These are phyloP conservation scores for Phytopythium helicoides DNA, from an alignment of 352 stramenopile species.

Conservation along the genomic window DNA sequence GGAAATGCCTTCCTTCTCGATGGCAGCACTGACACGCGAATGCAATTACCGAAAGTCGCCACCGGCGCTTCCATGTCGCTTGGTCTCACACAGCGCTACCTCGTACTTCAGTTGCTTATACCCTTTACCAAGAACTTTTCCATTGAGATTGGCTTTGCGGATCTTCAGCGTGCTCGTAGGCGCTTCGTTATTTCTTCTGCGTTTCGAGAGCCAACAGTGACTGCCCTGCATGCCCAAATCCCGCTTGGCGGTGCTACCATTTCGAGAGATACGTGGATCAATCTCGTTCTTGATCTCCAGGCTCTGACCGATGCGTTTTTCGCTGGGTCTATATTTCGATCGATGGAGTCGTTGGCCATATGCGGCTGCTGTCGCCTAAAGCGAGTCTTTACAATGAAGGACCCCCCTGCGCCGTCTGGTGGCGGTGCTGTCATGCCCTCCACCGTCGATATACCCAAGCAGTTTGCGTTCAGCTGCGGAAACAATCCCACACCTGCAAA, in stretches of 20 bases:
- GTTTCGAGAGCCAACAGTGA: conserved; percentile 66
- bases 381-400: conserved; percentile 86
- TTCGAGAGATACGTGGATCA: conserved; percentile 72
- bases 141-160: conserved; percentile 75
- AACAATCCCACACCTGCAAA: conserved; percentile 19
- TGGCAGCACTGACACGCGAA: conserved; percentile 70
- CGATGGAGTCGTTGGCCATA: conserved; percentile 76
- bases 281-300: conserved; percentile 74
- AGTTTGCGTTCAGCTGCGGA: conserved; percentile 48
- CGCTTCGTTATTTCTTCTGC: conserved; percentile 77
- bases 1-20: conserved; percentile 79
- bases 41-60: conserved; percentile 73
- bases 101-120: conserved; percentile 65
- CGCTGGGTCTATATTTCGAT: conserved; percentile 47
- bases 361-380: conserved; percentile 73
- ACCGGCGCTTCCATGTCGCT: conserved; percentile 21
- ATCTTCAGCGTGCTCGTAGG: conserved; percentile 69
- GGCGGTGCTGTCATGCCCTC: conserved; percentile 13
- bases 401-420: conserved; percentile 41
- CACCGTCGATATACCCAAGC: conserved; percentile 55
- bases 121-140: conserved; percentile 64
- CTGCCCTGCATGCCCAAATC: conserved; percentile 66
- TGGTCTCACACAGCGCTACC: conserved; percentile 70
- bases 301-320: conserved; percentile 62
- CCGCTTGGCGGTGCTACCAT: conserved; percentile 36